Evolutionary conservation across 352 stramenopile species (phyloP).

Genomic region (Thraustotheca clavata): DNA sequence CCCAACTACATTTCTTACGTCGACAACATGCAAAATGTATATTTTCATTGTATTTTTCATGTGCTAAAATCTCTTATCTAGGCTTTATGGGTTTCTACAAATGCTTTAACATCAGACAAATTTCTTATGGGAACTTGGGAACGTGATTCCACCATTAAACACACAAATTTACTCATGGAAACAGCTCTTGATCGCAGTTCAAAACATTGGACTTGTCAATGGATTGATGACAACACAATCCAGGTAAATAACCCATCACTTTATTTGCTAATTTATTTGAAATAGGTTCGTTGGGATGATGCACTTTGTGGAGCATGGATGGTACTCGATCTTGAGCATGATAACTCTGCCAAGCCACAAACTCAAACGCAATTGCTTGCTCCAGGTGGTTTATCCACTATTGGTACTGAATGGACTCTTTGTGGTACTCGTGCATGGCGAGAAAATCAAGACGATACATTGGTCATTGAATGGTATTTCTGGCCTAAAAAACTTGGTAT

Average conservation of each 20-base stretch:
- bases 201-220: not conserved
- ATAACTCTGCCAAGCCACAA: constrained; percentile 3
- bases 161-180: not conserved
- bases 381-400: not conserved
- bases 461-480: constrained; percentile 20
- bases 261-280: not conserved
- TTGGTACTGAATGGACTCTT: constrained; percentile 10
- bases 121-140: not conserved
- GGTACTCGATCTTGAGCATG: not conserved
- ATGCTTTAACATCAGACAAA: not conserved
- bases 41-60: not conserved
- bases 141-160: not conserved
- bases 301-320: not conserved
- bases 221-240: not conserved
- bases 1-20: not conserved
- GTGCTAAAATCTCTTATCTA: not conserved
- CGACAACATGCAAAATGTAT: not conserved
- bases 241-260: not conserved
- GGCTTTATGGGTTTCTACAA: not conserved
- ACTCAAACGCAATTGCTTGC: constrained; percentile 1
- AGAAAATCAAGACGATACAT: constrained; percentile 19
- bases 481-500: not conserved
- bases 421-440: constrained; percentile 16
- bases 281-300: constrained; percentile 12
- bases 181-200: constrained; percentile 2